Base-by-base conservation (phyloP, 1,284 basidiomycete species). In the Ceratobasidium sp. region DNA sequence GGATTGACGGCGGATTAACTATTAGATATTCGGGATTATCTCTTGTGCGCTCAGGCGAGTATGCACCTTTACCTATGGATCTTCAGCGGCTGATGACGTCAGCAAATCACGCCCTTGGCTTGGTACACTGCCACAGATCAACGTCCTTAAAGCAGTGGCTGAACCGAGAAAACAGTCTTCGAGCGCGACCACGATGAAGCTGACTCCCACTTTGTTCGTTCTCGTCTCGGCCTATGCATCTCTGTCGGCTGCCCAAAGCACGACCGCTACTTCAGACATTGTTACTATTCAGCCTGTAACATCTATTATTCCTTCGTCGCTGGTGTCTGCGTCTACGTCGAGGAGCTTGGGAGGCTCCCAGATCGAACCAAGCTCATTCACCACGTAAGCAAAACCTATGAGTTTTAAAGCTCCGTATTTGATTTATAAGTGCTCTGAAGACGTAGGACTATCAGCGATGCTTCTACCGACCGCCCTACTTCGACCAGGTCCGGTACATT, bases 221-320 rank as follows among this genome's bases (percentile, higher is more conserved):
- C 15, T 48, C n/a, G 54, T 15, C 44, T 15, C 27, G 27, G 47
- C 24, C 54, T 59, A 57, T 48, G 44, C 54, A 8, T 22, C 45
- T 14, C 41, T 50, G 19, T 48, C 67, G 8, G 8, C 22, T 33
- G 56, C 67, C 5, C 60, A 63, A 24, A 31, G 45, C 22, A 47
- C 27, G 15, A 31, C 67, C 2, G 48, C 56, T 2, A 48, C 56
- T 8, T 56, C 56, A 7, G 67, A 56, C 27, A 60, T 72, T 60
- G 15, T 72, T 14, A 72, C 67, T 0, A 72, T 72, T 45, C 67
- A 60, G 36, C 67, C 67, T n/a, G 36, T 72, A 19, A 72, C 67
- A 27, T 60, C 67, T 33, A 72, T 72, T 50, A 29, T 72, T 36
- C 67, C 67, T 57, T 72, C 67, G 45, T 72, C 67, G 31, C 15